Evolutionary conservation across 805 yeast genomes (phyloP).

Genomic region (Saccharomycopsis capsularis): DNA sequence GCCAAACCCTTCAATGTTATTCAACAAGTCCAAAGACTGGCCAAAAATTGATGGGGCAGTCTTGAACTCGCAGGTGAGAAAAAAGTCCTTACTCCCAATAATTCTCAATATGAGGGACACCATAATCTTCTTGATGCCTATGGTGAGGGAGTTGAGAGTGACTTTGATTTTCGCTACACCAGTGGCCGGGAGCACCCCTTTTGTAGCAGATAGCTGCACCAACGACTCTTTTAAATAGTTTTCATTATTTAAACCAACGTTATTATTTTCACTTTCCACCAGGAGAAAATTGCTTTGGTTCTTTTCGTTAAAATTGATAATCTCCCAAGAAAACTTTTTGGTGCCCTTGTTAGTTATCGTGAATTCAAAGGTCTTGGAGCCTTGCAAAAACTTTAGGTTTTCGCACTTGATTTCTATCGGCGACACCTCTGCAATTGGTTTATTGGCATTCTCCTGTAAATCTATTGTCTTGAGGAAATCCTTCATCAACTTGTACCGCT

Average conservation of each 20-base stretch:
- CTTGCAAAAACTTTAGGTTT: slow-evolving; percentile 26
- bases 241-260: slow-evolving; percentile 22
- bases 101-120: slow-evolving; percentile 27
- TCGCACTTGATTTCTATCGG: slow-evolving; percentile 29
- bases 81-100: slow-evolving; percentile 28
- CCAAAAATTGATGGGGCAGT: slow-evolving; percentile 28
- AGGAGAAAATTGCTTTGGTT: slow-evolving; percentile 20
- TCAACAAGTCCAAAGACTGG: slow-evolving; percentile 28
- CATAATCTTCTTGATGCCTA: slow-evolving; percentile 25
- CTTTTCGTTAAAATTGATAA: slow-evolving; percentile 29
- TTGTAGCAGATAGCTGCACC: slow-evolving; percentile 22
- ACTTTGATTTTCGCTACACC: slow-evolving; percentile 25
- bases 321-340: slow-evolving; percentile 30
- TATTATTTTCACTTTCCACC: slow-evolving; percentile 21
- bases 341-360: slow-evolving; percentile 32
- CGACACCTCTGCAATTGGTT: slow-evolving; percentile 35
- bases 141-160: slow-evolving; percentile 24
- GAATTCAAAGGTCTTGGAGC: slow-evolving; percentile 26
- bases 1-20: slow-evolving; percentile 19
- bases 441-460: slow-evolving; percentile 36
- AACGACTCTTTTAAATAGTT: slow-evolving; percentile 17
- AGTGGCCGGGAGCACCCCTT: slow-evolving; percentile 29
- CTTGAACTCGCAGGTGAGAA: slow-evolving; percentile 27
- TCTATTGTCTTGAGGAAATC: slow-evolving; percentile 37
- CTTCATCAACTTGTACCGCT: slow-evolving; percentile 31